Conservation (phyloP, 1,284 basidiomycete genomes). For the Prillingera fragicola region DNA sequence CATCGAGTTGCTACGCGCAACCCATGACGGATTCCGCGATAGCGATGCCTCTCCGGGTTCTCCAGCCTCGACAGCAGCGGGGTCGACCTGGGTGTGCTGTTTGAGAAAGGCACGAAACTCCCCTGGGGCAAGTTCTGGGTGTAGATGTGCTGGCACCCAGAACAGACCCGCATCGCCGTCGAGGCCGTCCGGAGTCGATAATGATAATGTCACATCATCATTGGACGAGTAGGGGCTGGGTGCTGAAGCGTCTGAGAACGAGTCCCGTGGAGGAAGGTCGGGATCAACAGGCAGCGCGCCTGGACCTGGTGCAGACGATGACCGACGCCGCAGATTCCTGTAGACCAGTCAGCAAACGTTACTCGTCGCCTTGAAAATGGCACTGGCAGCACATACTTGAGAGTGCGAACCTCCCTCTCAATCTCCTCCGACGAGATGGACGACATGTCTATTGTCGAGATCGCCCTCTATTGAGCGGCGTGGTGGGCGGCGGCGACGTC, state of each 20-base stretch:
- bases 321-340: slow-evolving; percentile 71
- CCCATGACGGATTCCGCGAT: slow-evolving; percentile 32
- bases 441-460: slow-evolving; percentile 8
- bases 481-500: no score
- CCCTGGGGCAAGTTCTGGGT: slow-evolving; percentile 93
- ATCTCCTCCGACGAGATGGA: slow-evolving; percentile 65
- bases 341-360: slow-evolving; percentile 1
- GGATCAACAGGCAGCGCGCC: slow-evolving; percentile 76
- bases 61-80: slow-evolving; percentile 27
- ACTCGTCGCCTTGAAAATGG: not conserved
- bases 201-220: slow-evolving; percentile 38
- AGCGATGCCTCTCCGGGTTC: slow-evolving; percentile 26
- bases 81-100: slow-evolving; percentile 68
- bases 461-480: no score
- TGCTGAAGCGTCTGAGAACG: no score
- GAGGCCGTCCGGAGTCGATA: slow-evolving; percentile 33
- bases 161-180: slow-evolving; percentile 57
- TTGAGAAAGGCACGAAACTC: slow-evolving; percentile 94
- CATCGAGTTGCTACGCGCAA: slow-evolving; percentile 37
- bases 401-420: slow-evolving; percentile 75
- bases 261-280: slow-evolving; percentile 60
- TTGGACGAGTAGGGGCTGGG: slow-evolving; percentile 33
- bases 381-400: slow-evolving; percentile 53
- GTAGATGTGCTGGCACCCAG: slow-evolving; percentile 94
- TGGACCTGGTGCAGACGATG: slow-evolving; percentile 63